Evolutionary conservation across 2,329 filamentous ascomycete genomes (phyloP), one percentile per base, ranked within the genome.

Genomic region (Colletotrichum sp.): DNA sequence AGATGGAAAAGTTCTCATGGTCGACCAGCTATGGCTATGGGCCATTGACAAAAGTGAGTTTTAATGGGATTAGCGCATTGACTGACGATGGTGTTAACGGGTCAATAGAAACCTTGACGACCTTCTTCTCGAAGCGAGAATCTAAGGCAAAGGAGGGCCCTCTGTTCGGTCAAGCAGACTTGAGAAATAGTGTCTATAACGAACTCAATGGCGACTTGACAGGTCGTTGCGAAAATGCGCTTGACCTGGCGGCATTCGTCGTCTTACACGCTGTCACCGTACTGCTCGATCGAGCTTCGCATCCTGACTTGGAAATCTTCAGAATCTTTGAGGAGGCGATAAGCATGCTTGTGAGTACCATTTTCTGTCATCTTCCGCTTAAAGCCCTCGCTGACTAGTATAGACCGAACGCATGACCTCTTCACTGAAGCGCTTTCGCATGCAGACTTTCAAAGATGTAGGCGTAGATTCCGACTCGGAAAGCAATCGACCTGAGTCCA

Each of bases 251-350:
- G 4, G 92, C 91, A 1, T 85, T 93, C n/a, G 87, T 92, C 2
- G 89, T 90, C 1, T 83, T 92, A 4, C 92, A 93, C 77, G 91
- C 92, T 1, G 88, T 92, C 5, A 93, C 89, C 1, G 91, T 93
- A 1, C 84, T 93, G 2, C 84, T 93, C 0, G 91, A 93, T 30
- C 85, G 89, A 30, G 88, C 90, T 0, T 89, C 90, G 0, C 90
- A 93, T 78, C 90, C 89, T 0, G 90, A 93, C 63, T 83, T 93
- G 1, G 91, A 93, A 75, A 86, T 93, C 0, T 92, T 93, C 74
- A 88, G 91, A 3, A 91, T 93, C 1, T 93, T 93, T 63, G 91
- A 93, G 78, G 92, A 93, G 76, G 92, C 91, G 7, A 91, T 93
- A 36, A 92, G 91, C 15, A 89, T 93, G 26, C 79, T 93, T 77